Percentiles rank a stretch among this genome's conserved stretches.
Evolutionary conservation across 2,329 filamentous ascomycete genomes (phyloP).

Genomic region (Rosellinia necatrix): DNA sequence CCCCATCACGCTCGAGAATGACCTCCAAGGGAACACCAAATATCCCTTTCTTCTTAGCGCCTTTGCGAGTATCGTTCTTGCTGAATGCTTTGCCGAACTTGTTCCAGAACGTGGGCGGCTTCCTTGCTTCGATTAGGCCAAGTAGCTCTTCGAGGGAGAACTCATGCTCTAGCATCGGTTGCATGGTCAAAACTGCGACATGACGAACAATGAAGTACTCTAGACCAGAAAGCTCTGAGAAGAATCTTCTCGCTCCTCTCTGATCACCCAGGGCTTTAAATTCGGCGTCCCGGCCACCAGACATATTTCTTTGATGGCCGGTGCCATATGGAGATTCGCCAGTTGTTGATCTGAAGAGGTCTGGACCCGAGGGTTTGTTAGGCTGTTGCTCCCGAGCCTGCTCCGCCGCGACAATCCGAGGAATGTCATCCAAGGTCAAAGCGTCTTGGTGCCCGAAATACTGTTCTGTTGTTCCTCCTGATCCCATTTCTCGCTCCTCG

Average conservation of each 20-base stretch:
- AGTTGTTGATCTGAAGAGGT: constrained; percentile 61
- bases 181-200: constrained; percentile 92
- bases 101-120: constrained; percentile 92
- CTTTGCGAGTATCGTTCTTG: constrained; percentile 80
- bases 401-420: constrained; percentile 91
- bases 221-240: constrained; percentile 90
- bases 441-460: constrained; percentile 91
- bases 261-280: constrained; percentile 55
- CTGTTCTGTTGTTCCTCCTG: constrained; percentile 73
- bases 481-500: constrained; percentile 73
- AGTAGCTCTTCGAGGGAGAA: constrained; percentile 95
- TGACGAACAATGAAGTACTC: constrained; percentile 98
- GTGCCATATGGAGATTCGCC: constrained; percentile 68
- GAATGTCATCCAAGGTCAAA: constrained; percentile 93
- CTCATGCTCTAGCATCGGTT: constrained; percentile 84
- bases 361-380: constrained; percentile 74
- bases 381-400: constrained; percentile 90
- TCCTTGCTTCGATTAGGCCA: constrained; percentile 88
- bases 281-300: constrained; percentile 56
- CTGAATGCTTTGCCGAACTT: constrained; percentile 92
- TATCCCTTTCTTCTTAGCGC: constrained; percentile 86
- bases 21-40: constrained; percentile 89
- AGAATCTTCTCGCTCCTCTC: constrained; percentile 75
- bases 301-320: constrained; percentile 69
- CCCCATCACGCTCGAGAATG: constrained; percentile 89